Base-by-base conservation (phyloP, 176 grass and related monocot species). In the Urochloa ruziziensis region DNA sequence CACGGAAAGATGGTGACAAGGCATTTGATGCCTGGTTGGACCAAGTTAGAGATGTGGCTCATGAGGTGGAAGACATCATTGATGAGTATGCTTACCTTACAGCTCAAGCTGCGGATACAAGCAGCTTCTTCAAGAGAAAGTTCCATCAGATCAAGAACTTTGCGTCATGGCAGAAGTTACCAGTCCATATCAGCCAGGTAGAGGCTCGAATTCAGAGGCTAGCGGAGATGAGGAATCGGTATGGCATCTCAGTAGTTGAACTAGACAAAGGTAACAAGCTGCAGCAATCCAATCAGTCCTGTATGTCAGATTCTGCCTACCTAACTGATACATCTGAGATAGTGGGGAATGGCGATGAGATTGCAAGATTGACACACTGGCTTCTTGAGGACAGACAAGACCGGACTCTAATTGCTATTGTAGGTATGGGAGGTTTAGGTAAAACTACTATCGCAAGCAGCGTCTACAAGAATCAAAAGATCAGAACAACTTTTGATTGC, bases 1-100 rank as follows among this genome's bases (percentile, higher is more conserved):
- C 40, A 12, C 27, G 81, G 4, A 29, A 25, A 24, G 42, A 48
- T 32, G 30, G 15, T 73, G 51, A 80, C 60, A 24, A 79, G 44
- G 36, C 67, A 24, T 52, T 74, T 18, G 54, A 11, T n/a, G 49
- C 34, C 11, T 88, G 86, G 86, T 23, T 70, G 36, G 63, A 83
- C 6, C 73, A 77, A 24, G 5, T 88, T 17, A 74, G 62, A 36
- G 27, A 40, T 7, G 17, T 88, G 17, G 63, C 86, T 2, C 24
- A 37, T 62, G 71, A 88, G 39, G 86, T 88, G 11, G 86, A 88
- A 15, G 86, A 88, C 27, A 78, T 78, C 30, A 62, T 88, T 21
- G 86, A 88, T 53, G 80, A 88, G 18, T 83, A 83, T 79, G 44
- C 79, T 60, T 86, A 70, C 52, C 83, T 86, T 25, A 14, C 30